These are phyloP conservation scores for Kodamaea kakaduensis DNA, from an alignment of 805 yeast species.

Conservation along the genomic window DNA sequence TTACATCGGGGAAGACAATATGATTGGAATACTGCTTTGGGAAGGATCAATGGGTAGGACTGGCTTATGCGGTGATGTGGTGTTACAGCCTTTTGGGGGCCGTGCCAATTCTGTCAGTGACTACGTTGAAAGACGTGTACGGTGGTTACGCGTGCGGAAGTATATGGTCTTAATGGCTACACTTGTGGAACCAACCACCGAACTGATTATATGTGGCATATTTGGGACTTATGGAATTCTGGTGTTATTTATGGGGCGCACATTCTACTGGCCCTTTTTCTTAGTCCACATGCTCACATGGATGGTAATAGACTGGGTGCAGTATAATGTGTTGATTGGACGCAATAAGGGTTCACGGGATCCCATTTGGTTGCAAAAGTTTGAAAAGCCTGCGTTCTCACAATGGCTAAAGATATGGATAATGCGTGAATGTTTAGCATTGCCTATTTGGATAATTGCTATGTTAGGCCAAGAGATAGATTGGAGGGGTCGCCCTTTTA, in stretches of 20 bases:
- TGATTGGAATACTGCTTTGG: conserved; percentile 88
- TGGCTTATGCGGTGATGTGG: conserved; percentile 74
- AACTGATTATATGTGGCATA: conserved; percentile 61
- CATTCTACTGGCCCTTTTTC: conserved; percentile 38
- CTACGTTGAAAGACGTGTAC: conserved; percentile 62
- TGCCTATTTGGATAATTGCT: conserved; percentile 81
- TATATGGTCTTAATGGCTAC: conserved; percentile 88
- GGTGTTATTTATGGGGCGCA: conserved; percentile 33
- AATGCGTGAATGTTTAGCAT: conserved; percentile 65
- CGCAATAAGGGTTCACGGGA: conserved; percentile 10
- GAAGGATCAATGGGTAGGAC: conserved; percentile 61
- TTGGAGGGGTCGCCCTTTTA: conserved; percentile 76
- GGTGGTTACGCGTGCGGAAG: conserved; percentile 85
- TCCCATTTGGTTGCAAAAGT: conserved; percentile 9
- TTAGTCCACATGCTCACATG: conserved; percentile 55
- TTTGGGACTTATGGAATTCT: conserved; percentile 62
- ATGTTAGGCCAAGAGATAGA: conserved; percentile 73
- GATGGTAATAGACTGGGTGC: conserved; percentile 61
- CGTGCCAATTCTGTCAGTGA: conserved; percentile 40
- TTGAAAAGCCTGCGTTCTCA: conserved; percentile 5
- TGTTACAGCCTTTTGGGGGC: conserved; percentile 61
- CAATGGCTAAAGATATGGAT: conserved; percentile 50
- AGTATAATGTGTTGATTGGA: conserved; percentile 44
- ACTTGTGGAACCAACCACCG: conserved; percentile 81
- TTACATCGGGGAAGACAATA: conserved; percentile 88